Base-by-base conservation (phyloP, 495 filamentous ascomycete genomes). In the Aspergillus cavernicola region DNA sequence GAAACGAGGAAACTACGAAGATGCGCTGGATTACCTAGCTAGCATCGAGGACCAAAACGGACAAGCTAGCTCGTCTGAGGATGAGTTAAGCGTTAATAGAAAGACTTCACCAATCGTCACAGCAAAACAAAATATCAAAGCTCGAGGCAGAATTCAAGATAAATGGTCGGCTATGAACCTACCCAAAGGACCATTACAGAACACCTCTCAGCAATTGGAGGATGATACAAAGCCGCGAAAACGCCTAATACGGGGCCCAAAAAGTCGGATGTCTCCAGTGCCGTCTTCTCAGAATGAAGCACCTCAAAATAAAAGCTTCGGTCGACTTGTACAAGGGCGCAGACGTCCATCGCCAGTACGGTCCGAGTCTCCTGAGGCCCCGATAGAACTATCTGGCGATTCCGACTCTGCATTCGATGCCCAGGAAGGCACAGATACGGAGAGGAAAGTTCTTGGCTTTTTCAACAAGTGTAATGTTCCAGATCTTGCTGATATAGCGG, bases 401-500 rank as follows among this genome's bases (percentile, higher is more conserved):
- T 79, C 77, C 1, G 81, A 84, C 53, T 80, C 81, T 32, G 79
- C 73, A 22, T 60, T 72, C 4, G 74, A 70, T 24, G 63, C 60
- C 36, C 32, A 66, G 10, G 66, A 55, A 12, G 62, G 70, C 45
- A 73, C 70, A 37, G 32, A 48, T 23, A 52, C 83, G 32, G 80
- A 86, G 19, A 51, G 49, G 6, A 80, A 80, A 42, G 81, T 96
- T 1, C 71, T 97, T 15, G 76, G 82, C 0, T 95, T 89, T 64
- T 82, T 98, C 69, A 97, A 98, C 63, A 84, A 76, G 0, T 93
- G 89, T 68, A 77, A 80, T 3, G 69, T 75, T 13, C 75, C 84
- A 22, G 85, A 89, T 40, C 78, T 98, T 15, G 80, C 84, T 2
- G 90, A 95, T 60, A 85, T 95, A 37, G 85, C 89, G 11, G 79